Evolutionary conservation across 2,329 filamentous ascomycete species (phyloP), one percentile per base, ranked within the genome.

Genomic region (Beauveria sp.): DNA sequence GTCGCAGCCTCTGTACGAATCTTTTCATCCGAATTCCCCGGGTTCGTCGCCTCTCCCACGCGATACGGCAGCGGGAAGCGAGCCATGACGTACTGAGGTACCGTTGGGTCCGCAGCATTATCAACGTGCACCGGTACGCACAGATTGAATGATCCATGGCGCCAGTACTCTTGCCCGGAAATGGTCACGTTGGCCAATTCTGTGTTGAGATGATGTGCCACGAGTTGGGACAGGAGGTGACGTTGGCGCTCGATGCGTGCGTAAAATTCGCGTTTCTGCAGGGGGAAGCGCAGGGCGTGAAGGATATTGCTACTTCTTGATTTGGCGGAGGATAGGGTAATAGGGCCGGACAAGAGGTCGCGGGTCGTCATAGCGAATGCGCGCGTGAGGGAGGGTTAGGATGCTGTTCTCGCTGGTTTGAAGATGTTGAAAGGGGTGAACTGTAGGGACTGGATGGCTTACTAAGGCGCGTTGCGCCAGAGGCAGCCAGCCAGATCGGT

Each of bases 1-100:
- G 64, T 62, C 12, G 62, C 64, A 42, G 65, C 65, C 49, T 67
- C 65, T 59, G 52, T 62, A 34, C 63, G 62, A 46, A 78, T 22
- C 67, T 78, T 78, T 66, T 78, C 75, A 50, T 79, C 73, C 14
- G 70, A 71, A 57, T 74, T 77, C 18, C 74, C 76, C 7, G 74
- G 74, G 53, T 69, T 63, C 24, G 51, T 62, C 22, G 54, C 59
- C 60, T 78, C 75, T 24, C 74, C 76, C 9, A 75, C 66, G 47
- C 72, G 72, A 60, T 70, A 71, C 42, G 70, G 70, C 64, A 73
- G 61, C 51, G 72, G 69, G 45, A 70, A 67, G 40, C 68, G 65
- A 34, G 67, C 60, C 12, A 64, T 26, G 28, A 3, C 43, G 59
- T 22, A 63, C 42, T 49, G 65, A 64, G 28, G 62, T 12, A 47